Evolutionary conservation across 371 early-diverging fungal genomes (phyloP).

Genomic region (Dipsacomyces acuminosporus): DNA sequence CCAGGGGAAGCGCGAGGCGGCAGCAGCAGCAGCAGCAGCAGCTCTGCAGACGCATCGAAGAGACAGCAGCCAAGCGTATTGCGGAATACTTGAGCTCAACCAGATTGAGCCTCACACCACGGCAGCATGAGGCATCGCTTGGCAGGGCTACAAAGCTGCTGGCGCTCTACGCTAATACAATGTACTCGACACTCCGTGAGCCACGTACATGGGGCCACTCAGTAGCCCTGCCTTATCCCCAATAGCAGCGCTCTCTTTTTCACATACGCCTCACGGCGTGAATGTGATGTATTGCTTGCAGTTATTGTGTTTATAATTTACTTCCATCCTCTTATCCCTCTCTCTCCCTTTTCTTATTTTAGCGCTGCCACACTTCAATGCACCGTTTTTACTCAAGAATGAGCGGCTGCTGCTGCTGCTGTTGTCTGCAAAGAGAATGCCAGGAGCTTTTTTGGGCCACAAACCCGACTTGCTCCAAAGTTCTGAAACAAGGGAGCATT

Average conservation of each 20-base stretch:
- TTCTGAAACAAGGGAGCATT: too few relatives aligned
- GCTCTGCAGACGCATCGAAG: conserved; percentile 22
- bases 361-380: too few relatives aligned
- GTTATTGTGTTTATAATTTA: background rate
- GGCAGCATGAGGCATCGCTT: conserved; percentile 36
- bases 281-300: background rate
- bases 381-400: too few relatives aligned
- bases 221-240: conserved; percentile 19
- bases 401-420: too few relatives aligned
- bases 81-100: conserved; percentile 25
- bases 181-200: conserved; percentile 31
- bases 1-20: conserved; percentile 2
- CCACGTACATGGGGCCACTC: conserved; percentile 42
- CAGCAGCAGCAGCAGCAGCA: background rate
- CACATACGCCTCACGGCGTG: too few relatives aligned
- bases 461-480: too few relatives aligned
- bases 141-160: conserved; percentile 32
- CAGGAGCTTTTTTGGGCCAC: too few relatives aligned
- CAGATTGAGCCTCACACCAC: conserved; percentile 25
- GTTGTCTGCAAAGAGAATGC: too few relatives aligned
- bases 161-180: conserved; percentile 20
- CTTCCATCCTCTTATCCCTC: too few relatives aligned
- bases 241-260: too few relatives aligned
- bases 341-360: too few relatives aligned
- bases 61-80: conserved; percentile 27